Percentiles rank a stretch among this genome's conserved stretches.
Conservation (phyloP, 208 protist genomes). For the Endotrypanum monterogeii region DNA sequence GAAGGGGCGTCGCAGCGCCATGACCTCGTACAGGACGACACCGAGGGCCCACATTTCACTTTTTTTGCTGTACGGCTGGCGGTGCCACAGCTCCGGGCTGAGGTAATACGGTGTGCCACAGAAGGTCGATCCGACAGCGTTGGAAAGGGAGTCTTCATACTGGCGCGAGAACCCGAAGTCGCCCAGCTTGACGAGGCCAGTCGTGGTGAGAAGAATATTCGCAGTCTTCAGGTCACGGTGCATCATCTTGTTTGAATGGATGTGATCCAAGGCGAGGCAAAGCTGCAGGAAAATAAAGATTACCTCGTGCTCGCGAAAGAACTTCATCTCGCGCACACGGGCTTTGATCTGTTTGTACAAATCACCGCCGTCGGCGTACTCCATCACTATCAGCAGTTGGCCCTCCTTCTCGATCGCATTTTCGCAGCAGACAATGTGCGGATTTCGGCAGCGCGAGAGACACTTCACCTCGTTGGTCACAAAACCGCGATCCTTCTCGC, state of each 20-base stretch:
- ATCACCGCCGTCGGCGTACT: conserved; percentile 87
- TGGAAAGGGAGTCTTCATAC: conserved; percentile 86
- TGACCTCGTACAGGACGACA: conserved; percentile 86
- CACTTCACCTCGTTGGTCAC: conserved; percentile 94
- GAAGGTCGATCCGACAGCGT: conserved; percentile 85
- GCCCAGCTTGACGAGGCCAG: conserved; percentile 83
- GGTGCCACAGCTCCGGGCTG: conserved; percentile 91
- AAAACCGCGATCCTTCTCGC: conserved; percentile 87
- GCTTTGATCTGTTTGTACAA: conserved; percentile 85
- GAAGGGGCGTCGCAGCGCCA: conserved; percentile 83
- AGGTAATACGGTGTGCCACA: conserved; percentile 93
- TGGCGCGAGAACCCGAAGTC: conserved; percentile 89
- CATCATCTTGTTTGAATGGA: conserved; percentile 91
- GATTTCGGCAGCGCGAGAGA: conserved; percentile 89
- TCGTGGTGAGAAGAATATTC: conserved; percentile 86
- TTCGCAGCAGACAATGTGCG: conserved; percentile 91
- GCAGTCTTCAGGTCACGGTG: conserved; percentile 90
- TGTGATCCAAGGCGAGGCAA: conserved; percentile 82
- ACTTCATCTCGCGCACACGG: conserved; percentile 51
- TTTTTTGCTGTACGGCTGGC: conserved; percentile 93
- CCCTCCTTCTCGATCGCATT: conserved; percentile 60
- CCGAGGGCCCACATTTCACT: conserved; percentile 93
- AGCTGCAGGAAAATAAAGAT: conserved; percentile 88
- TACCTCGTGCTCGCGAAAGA: conserved; percentile 88
- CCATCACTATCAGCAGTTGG: conserved; percentile 86